phyloP scores from a whole-genome alignment of 345 rosid genomes.

The Aegle marmelos region DNA sequence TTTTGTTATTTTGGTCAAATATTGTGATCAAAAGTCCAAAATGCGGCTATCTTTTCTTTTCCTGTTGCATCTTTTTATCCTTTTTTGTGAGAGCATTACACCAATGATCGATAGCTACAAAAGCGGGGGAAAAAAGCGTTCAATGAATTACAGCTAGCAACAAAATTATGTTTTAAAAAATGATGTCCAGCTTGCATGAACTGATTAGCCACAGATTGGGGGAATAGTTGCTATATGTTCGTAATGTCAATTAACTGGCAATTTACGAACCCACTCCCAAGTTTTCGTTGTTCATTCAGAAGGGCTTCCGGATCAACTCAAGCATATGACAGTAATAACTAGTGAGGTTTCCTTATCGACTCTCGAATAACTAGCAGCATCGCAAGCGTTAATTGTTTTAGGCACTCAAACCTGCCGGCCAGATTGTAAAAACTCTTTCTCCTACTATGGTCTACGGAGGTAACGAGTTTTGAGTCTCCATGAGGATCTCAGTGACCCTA shows the following conservation, averaged over 20 bases:
- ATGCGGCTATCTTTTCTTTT: not conserved
- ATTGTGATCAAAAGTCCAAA: not conserved
- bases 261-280: not conserved
- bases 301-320: not conserved
- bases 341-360: not conserved
- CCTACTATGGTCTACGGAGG: no score
- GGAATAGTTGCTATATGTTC: not conserved
- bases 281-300: not conserved
- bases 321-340: no score
- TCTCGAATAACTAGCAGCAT: not conserved
- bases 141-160: not conserved
- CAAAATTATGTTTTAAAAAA: no score
- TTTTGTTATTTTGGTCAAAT: not conserved
- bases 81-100: not conserved
- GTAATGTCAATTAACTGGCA: not conserved
- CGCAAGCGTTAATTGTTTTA: no score
- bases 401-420: no score
- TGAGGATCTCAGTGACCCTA: no score
- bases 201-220: not conserved
- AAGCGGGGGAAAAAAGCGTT: not conserved
- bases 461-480: no score
- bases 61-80: not conserved
- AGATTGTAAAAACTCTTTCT: no score
- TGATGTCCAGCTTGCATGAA: not conserved
- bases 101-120: not conserved